phyloP scores from a whole-genome alignment of 2,329 filamentous ascomycete genomes.

The Ilyonectria sp. region DNA sequence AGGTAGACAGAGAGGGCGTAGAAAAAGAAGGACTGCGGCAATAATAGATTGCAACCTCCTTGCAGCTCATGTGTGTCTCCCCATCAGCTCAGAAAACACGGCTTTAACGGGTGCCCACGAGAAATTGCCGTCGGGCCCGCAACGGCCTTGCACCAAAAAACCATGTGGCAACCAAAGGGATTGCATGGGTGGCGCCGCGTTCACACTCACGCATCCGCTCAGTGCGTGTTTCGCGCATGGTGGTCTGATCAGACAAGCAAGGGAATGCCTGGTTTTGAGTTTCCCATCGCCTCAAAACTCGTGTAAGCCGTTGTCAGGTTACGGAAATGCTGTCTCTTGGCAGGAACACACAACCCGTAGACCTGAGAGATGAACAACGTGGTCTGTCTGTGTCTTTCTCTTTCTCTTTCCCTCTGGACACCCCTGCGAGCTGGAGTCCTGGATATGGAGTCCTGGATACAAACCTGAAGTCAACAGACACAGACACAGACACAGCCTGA shows the following conservation, averaged over 20 bases:
- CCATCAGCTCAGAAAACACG: slow-evolving; percentile 17
- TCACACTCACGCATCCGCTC: slow-evolving; percentile 14
- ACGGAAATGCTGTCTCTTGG: slow-evolving; percentile 5
- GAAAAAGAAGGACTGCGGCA: not conserved
- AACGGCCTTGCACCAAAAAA: slow-evolving; percentile 14
- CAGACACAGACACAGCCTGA: slow-evolving; percentile 3
- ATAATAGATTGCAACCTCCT: not conserved
- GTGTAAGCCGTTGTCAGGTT: slow-evolving; percentile 13
- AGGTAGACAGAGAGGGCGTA: not conserved
- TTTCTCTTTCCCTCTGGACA: not conserved
- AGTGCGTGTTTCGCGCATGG: slow-evolving; percentile 28
- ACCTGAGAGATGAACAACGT: not conserved
- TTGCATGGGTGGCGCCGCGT: slow-evolving; percentile 33
- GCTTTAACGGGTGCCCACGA: slow-evolving; percentile 20
- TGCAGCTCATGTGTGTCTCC: not conserved
- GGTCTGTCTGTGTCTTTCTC: not conserved
- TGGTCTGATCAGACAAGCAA: slow-evolving; percentile 31
- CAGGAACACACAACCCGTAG: not conserved
- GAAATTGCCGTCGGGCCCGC: slow-evolving; percentile 19
- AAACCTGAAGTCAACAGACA: not conserved
- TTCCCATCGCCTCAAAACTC: not conserved
- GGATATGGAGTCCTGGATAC: not conserved
- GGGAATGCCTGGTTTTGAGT: slow-evolving; percentile 27
- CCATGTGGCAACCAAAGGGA: slow-evolving; percentile 28
- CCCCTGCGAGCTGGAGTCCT: not conserved